Base-by-base conservation (phyloP, 768 basidiomycete species). In the Macrolepiota fuliginosa region DNA sequence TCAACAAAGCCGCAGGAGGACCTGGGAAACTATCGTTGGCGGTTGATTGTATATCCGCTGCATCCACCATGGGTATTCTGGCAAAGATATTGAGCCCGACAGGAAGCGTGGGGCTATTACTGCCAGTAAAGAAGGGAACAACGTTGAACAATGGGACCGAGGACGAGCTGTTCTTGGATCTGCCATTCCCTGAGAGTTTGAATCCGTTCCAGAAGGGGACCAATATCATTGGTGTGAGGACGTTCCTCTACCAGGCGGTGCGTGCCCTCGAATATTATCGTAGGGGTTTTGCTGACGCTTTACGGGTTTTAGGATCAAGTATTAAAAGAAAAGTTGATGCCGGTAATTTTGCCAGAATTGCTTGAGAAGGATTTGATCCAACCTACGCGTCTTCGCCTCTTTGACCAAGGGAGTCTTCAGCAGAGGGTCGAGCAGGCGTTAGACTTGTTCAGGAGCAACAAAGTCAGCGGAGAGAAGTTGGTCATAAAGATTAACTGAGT, bases 391-490 rank as follows among this genome's bases (percentile, higher is more conserved):
- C 70, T 80, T 12, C 71, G 70, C 11, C 63, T 84, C 29, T 37
- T 82, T 37, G 76, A 81, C 50, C 65, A 80, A 54, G 82, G 80
- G 1, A 65, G 72, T 12, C 69, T 83, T 54, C 72, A 75, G 56
- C 76, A 80, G 32, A 72, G 82, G 25, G 76, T 78, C 0, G 72
- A 68, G 15, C 65, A 61, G n/a, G 83, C 79, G 0, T 65, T 83
- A 45, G 76, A 81, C 53, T 63, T 84, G 40, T 61, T 84, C 46
- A 75, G 81, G 53, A 73, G 77, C 36, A 81, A 81, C 63, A 75
- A 79, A 67, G 68, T 83, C 47, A 81, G 78, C 40, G 82, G 82
- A 24, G 79, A 83, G 69, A 85, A 83, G 60, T 73, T 81, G 1
- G 68, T 83, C 1, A 73, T 83, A 0, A 77, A 78, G 62, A 67